Percentiles rank a stretch among this genome's conserved stretches.
phyloP scores from a whole-genome alignment of 2,329 filamentous ascomycete species.

The Cephalotrichum gorgonifer region DNA sequence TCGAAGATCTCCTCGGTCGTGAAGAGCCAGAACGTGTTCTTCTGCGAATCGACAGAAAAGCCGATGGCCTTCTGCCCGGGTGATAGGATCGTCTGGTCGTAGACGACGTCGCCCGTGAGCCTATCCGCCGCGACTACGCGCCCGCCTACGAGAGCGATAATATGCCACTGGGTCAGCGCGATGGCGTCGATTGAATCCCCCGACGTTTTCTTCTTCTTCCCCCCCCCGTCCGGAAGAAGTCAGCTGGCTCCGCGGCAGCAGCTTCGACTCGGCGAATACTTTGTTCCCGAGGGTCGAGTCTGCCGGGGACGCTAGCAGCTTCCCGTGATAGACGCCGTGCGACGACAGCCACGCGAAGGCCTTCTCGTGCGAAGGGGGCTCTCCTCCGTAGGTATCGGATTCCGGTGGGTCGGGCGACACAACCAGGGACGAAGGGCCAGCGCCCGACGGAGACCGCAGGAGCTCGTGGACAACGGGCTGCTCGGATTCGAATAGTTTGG shows the following conservation, averaged over 20 bases:
- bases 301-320: constrained; percentile 51
- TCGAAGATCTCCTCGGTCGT: constrained; percentile 88
- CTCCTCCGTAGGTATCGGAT: constrained; percentile 27
- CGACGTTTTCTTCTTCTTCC: constrained; percentile 53
- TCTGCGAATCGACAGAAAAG: constrained; percentile 79
- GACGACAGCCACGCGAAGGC: constrained; percentile 85
- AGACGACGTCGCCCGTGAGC: constrained; percentile 74
- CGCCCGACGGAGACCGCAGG: constrained; percentile 37
- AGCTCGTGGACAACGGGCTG: constrained; percentile 68
- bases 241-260: constrained; percentile 66
- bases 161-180: constrained; percentile 86
- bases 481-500: constrained; percentile 79
- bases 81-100: constrained; percentile 78
- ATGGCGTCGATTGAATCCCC: constrained; percentile 70
- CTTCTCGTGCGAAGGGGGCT: constrained; percentile 53
- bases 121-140: constrained; percentile 79
- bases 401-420: constrained; percentile 67
- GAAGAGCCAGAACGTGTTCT: constrained; percentile 97
- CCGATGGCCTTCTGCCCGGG: constrained; percentile 71
- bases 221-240: constrained; percentile 55
- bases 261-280: constrained; percentile 69
- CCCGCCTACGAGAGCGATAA: constrained; percentile 72
- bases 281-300: constrained; percentile 55
- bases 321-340: constrained; percentile 82
- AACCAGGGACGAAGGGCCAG: constrained; percentile 52